Evolutionary conservation across 305 asterid species (phyloP).

Genomic region (Rubia tinctorum): DNA sequence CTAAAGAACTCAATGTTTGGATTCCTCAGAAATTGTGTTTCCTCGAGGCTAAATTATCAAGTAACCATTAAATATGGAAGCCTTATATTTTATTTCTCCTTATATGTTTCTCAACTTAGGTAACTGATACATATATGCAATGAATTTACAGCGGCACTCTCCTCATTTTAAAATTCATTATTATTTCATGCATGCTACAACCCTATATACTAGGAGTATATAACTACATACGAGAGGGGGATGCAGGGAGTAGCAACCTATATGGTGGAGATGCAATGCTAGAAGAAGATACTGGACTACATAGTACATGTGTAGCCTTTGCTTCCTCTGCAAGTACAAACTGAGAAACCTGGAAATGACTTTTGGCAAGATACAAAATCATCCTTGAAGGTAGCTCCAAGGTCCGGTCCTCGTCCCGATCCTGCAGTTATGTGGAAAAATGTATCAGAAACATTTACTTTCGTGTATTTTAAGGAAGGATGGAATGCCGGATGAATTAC

Average conservation of each 20-base stretch:
- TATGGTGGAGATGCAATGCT: not conserved
- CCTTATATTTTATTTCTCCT: not conserved
- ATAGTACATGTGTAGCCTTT: not conserved
- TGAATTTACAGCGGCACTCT: constrained; percentile 2
- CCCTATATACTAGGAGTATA: not conserved
- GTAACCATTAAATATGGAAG: not conserved
- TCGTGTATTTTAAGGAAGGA: not conserved
- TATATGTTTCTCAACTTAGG: not conserved
- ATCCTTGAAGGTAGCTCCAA: constrained; percentile 21
- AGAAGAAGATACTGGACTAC: not conserved
- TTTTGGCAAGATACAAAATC: not conserved
- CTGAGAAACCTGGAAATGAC: not conserved
- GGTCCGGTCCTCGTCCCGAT: constrained; percentile 28
- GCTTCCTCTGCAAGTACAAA: no score
- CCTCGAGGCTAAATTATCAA: no score
- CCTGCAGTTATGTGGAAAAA: constrained; percentile 13
- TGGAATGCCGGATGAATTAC: constrained; percentile 16
- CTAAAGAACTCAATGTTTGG: no score
- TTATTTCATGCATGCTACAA: not conserved
- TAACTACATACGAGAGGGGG: not conserved
- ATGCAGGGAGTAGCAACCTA: not conserved
- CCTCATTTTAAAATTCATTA: not conserved
- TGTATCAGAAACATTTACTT: not conserved
- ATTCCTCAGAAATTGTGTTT: no score
- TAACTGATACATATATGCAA: not conserved